Conservation (phyloP, 2,329 filamentous ascomycete genomes). For the Mariannaea elegans region DNA sequence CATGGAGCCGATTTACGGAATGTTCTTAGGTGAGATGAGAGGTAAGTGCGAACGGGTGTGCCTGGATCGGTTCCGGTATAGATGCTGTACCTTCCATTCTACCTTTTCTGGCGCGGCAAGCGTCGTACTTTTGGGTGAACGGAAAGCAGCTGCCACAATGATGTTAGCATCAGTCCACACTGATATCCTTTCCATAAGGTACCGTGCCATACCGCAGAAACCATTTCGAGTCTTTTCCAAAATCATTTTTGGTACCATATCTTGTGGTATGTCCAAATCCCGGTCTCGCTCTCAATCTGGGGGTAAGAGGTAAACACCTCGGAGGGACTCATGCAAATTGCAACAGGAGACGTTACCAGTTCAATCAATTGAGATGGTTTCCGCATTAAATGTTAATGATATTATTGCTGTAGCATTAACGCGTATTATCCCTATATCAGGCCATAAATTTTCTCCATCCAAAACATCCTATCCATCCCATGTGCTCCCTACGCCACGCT, state of each 20-base stretch:
- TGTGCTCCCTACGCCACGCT: conserved; percentile 11
- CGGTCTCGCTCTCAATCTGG: too few relatives aligned
- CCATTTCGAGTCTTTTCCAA: too few relatives aligned
- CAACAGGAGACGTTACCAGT: not conserved
- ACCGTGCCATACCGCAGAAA: too few relatives aligned
- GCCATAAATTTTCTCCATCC: not conserved
- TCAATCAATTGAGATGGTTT: not conserved
- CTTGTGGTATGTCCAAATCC: too few relatives aligned
- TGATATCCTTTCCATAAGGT: too few relatives aligned
- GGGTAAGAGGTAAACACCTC: not conserved
- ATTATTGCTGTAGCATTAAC: not conserved
- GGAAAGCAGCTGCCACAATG: too few relatives aligned
- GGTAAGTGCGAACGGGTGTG: not conserved
- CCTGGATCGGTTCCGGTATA: not conserved
- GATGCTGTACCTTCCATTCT: too few relatives aligned
- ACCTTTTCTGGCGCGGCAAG: too few relatives aligned
- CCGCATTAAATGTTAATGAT: not conserved
- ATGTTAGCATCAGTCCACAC: too few relatives aligned
- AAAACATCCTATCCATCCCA: not conserved
- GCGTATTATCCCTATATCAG: not conserved
- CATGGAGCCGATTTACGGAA: not conserved
- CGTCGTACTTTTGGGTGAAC: too few relatives aligned
- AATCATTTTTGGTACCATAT: too few relatives aligned
- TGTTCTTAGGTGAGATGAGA: not conserved
- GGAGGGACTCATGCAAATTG: not conserved